These are phyloP conservation scores for Dactylellina drechsleri DNA, from an alignment of 2,329 filamentous ascomycete genomes.

Conservation along the genomic window DNA sequence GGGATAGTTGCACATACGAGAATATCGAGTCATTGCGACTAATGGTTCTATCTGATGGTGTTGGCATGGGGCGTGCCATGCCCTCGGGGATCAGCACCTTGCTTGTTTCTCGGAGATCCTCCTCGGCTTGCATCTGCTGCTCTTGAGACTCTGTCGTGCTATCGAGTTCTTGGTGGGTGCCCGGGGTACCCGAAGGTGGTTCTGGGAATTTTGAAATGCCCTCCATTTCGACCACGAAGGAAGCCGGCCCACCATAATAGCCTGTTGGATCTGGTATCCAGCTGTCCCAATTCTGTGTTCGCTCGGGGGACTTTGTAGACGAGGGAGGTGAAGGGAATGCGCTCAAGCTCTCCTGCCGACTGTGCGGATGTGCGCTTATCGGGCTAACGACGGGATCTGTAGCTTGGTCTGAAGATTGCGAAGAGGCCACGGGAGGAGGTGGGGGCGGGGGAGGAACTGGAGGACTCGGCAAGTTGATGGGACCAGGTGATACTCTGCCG, in stretches of 20 bases:
- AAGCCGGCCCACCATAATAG: conserved; percentile 30
- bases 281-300: conserved; percentile 17
- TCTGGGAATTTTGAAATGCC: conserved; percentile 21
- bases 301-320: conserved; percentile 18
- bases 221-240: conserved; percentile 45
- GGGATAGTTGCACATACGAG: conserved; percentile 23
- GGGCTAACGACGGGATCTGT: conserved; percentile 5
- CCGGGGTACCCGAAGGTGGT: conserved; percentile 13
- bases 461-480: conserved; percentile 26
- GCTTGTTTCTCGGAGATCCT: conserved; percentile 30
- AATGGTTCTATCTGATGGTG: conserved; percentile 24
- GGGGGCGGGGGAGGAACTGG: conserved; percentile 36
- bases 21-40: conserved; percentile 27
- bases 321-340: conserved; percentile 36
- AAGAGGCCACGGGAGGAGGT: neutral
- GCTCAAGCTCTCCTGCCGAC: conserved; percentile 24
- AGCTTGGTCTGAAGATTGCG: conserved; percentile 3
- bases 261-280: conserved; percentile 37
- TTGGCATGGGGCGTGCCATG: conserved; percentile 10
- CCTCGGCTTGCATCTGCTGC: conserved; percentile 23
- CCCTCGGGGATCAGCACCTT: conserved; percentile 42
- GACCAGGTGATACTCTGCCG: conserved; percentile 31
- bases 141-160: conserved; percentile 11
- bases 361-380: conserved; percentile 1
- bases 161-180: conserved; percentile 27